Base-by-base conservation (phyloP, 2,329 filamentous ascomycete species). In the Colletotrichum trifolii region DNA sequence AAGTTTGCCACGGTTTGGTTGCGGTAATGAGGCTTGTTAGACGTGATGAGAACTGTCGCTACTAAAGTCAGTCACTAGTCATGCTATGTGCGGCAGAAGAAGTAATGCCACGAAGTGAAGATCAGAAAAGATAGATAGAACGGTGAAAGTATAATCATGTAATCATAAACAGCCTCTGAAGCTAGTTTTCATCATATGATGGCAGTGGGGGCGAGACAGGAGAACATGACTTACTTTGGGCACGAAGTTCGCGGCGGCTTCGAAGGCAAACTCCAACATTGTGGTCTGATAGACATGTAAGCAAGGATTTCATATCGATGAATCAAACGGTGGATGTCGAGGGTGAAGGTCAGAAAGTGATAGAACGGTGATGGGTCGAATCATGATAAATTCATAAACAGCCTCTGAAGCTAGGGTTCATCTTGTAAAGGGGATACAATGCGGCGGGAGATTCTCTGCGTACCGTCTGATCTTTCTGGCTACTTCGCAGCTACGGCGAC, bases 81-180 rank as follows among this genome's bases (percentile, higher is more conserved):
- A 17, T 17, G 17, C 17, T 17, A 17, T 17, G 2, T 17, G 2
- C 17, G 2, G 17, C 17, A 17, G 15, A 8, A 43, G 2, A n/a
- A 43, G 40, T 49, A 10, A 33, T 38, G n/a, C 45, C 11, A 9
- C 4, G 25, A 6, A 11, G n/a, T 36, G 15, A 35, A 48, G 56
- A 13, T 67, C 61, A 66, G 61, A 67, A 54, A 60, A 58, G 6
- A 46, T 50, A 49, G 72, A 74, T 71, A 70, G 66, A 69, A 69
- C 71, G 72, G 73, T 77, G 71, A 75, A 70, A 56, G 70, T 76
- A 74, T 69, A 79, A 79, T 79, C 76, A 79, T 74, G 67, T 71
- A 40, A 78, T 81, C 79, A 82, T 82, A 81, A 82, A 82, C 79
- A 82, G 79, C 79, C 79, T 82, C 79, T 80, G 78, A 77, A 71